These are phyloP conservation scores for Hamamelis virginiana DNA, from an alignment of 164 flowering plant genomes.

Conservation along the genomic window DNA sequence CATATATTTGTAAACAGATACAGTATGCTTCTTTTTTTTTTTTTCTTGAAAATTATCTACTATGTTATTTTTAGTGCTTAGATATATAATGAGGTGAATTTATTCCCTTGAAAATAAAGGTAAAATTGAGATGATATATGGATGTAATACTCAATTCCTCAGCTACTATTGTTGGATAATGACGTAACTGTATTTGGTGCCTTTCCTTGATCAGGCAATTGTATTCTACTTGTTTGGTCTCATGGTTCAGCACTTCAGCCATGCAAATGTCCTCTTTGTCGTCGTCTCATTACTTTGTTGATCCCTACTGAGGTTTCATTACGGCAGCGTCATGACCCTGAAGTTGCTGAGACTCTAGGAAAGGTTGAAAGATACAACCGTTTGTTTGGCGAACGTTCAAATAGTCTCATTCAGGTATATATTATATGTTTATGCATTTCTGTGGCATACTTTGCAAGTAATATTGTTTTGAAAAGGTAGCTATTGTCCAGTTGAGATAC, in stretches of 20 bases:
- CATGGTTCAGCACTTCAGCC: slow-evolving; percentile 71
- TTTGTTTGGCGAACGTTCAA: slow-evolving; percentile 50
- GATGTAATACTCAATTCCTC: neutral
- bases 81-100: no score
- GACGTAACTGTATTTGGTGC: neutral
- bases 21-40: no score
- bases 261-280: slow-evolving; percentile 89
- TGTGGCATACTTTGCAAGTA: neutral
- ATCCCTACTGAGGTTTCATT: slow-evolving; percentile 59
- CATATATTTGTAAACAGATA: no score
- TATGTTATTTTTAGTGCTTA: no score
- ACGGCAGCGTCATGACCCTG: slow-evolving; percentile 40
- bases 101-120: no score
- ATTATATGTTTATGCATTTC: neutral
- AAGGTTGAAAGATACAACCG: slow-evolving; percentile 70
- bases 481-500: neutral
- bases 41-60: no score
- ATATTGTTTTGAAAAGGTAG: neutral
- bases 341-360: slow-evolving; percentile 40
- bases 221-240: slow-evolving; percentile 83
- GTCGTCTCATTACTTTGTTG: slow-evolving; percentile 73
- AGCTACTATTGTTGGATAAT: neutral
- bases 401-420: slow-evolving; percentile 62
- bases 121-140: neutral
- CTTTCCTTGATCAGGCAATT: slow-evolving; percentile 44